Evolutionary conservation across 169 alveolate genomes (phyloP).

Genomic region (Plasmodium fragile): DNA sequence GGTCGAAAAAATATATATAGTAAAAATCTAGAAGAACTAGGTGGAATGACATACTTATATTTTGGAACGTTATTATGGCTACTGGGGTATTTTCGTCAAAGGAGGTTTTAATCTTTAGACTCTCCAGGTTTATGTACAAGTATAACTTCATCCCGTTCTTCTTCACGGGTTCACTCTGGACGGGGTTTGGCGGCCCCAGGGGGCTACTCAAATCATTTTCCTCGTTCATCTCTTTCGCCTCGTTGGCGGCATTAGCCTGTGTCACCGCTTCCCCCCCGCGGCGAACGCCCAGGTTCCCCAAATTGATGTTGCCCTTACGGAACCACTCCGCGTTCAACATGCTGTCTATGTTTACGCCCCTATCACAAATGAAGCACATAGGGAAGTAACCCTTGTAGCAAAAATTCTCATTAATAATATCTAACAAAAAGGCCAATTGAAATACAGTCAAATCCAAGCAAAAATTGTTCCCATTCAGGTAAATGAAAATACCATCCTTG

Average conservation of each 20-base stretch:
- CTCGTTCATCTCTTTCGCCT: neutral
- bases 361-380: slow-evolving; percentile 72
- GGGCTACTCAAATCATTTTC: neutral
- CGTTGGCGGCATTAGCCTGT: neutral
- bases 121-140: slow-evolving; percentile 64
- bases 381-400: slow-evolving; percentile 74
- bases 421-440: slow-evolving; percentile 64
- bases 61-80: slow-evolving; percentile 60
- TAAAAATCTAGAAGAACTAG: slow-evolving; percentile 71
- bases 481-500: slow-evolving; percentile 50
- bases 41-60: slow-evolving; percentile 66
- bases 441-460: slow-evolving; percentile 61
- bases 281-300: slow-evolving; percentile 9
- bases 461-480: slow-evolving; percentile 49
- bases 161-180: neutral
- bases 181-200: neutral
- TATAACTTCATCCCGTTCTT: slow-evolving; percentile 49
- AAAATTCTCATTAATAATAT: slow-evolving; percentile 75
- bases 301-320: slow-evolving; percentile 32
- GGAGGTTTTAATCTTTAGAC: slow-evolving; percentile 64
- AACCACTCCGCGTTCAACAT: slow-evolving; percentile 65
- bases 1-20: slow-evolving; percentile 58
- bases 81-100: slow-evolving; percentile 62
- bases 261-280: neutral
- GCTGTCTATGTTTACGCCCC: slow-evolving; percentile 15